Evolutionary conservation across 768 basidiomycete genomes (phyloP).

Genomic region (Coprinopsis sp.): DNA sequence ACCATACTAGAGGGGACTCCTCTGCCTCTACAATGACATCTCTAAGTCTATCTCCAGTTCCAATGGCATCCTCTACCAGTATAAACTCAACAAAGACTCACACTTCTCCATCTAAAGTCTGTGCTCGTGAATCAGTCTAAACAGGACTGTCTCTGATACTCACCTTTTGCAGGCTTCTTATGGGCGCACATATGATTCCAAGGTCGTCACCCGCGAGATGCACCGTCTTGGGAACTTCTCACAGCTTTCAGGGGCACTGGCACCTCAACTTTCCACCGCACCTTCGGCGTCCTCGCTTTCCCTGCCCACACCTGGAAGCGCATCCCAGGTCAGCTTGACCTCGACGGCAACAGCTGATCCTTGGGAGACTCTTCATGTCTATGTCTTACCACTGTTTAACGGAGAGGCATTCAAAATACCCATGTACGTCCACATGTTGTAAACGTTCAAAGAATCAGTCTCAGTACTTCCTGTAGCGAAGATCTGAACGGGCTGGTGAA

Average conservation of each 20-base stretch:
- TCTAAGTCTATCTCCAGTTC: conserved; percentile 19
- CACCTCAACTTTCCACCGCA: conserved; percentile 45
- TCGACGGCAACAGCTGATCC: conserved; percentile 56
- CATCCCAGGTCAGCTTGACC: conserved; percentile 33
- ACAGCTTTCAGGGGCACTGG: conserved; percentile 46
- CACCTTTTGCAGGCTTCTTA: conserved; percentile 41
- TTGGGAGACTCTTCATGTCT: conserved; percentile 80
- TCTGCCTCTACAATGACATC: too few relatives aligned
- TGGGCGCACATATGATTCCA: conserved; percentile 73
- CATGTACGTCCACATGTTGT: conserved; percentile 48
- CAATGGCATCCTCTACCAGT: conserved; percentile 33
- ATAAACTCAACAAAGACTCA: conserved; percentile 34
- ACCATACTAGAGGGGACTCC: conserved; percentile 35
- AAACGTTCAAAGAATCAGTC: background rate
- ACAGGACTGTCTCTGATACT: conserved; percentile 10
- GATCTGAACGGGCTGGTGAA: conserved; percentile 82
- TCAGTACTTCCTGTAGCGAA: conserved; percentile 47
- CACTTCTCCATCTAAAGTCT: conserved; percentile 50
- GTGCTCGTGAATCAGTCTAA: conserved; percentile 6
- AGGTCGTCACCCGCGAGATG: conserved; percentile 81
- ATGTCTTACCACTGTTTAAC: conserved; percentile 88
- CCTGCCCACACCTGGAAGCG: conserved; percentile 35
- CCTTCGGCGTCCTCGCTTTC: conserved; percentile 48
- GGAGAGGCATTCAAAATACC: conserved; percentile 81
- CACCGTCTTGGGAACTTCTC: conserved; percentile 69